Evolutionary conservation across 2,329 filamentous ascomycete genomes (phyloP), one percentile per base, ranked within the genome.

Genomic region (Claviceps sp.): DNA sequence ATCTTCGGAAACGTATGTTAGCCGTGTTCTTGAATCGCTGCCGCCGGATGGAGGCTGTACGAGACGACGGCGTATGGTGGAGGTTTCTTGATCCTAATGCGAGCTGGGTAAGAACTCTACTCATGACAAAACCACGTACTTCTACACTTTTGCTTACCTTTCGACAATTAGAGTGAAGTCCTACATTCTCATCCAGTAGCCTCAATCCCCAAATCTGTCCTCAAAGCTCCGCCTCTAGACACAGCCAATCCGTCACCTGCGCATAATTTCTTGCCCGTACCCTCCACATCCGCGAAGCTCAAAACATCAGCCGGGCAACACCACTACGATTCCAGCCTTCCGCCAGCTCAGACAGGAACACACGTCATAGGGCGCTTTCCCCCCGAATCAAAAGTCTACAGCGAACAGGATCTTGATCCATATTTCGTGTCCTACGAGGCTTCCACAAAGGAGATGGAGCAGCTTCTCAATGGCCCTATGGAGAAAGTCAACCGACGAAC

Each of bases 11-110:
- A 73, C 87, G 93, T 61, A 98, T 98, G 93, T 69, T 98, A 51
- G 86, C 87, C 4, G 93, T 97, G 0, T 98, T 98, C 61, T 67
- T 98, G 48, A 98, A 98, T 63, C 79, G 93, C 48, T 98, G 93
- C 68, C 81, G 90, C 57, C 81, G 82, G 56, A 97, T 97, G 91
- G 87, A 91, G 61, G 84, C 91, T 53, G 84, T 98, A 30, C 79
- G 89, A 50, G 87, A 89, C 54, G 93, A 98, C 63, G 91, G 91
- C 2, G 90, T 98, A 26, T 95, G 90, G 82, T 96, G 91, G 90
- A 85, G 89, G 59, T 98, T 98, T 64, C 76, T 98, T 37, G 93
- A 98, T 65, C 93, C 94, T 11, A 97, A 98, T 65, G 90, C 91
- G 24, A 97, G 93, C 79, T 98, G 93, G 93, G 89, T 95, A 80